Conservation (phyloP, 306 rosid species). For the Cajanus cajan region DNA sequence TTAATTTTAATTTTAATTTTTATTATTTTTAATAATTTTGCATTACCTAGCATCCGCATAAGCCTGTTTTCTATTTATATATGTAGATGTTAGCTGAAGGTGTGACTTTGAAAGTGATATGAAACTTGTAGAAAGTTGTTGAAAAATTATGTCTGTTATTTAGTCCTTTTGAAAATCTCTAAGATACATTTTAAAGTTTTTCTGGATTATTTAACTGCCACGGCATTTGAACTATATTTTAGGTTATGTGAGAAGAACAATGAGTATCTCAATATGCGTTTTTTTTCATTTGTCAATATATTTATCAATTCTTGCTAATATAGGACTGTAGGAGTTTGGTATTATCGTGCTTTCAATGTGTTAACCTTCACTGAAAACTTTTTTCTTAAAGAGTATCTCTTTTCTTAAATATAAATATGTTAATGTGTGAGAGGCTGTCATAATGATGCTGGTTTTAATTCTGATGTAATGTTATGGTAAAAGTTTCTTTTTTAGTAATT, state of each 20-base stretch:
- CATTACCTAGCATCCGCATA: background rate
- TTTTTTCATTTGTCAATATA: constrained; percentile 1
- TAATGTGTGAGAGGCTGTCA: background rate
- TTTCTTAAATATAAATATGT: background rate
- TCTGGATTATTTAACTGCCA: background rate
- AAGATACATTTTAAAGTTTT: background rate
- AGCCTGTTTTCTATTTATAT: background rate
- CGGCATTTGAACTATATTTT: background rate
- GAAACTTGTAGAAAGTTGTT: background rate
- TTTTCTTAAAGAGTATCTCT: background rate
- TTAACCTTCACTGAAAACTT: background rate
- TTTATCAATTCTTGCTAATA: background rate
- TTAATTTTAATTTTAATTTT: too few species aligned
- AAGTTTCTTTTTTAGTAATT: background rate
- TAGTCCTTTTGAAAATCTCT: background rate
- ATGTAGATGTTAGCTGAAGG: background rate
- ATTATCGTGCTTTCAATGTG: background rate
- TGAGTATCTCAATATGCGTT: background rate
- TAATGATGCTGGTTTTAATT: background rate
- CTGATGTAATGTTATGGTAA: background rate
- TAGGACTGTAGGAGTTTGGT: background rate
- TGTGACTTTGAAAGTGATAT: background rate
- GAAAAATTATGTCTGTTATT: background rate
- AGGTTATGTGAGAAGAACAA: background rate
- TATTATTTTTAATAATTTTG: too few species aligned